Base-by-base conservation (phyloP, 176 grass and related monocot genomes). In the Hsuehochloa calcarea region DNA sequence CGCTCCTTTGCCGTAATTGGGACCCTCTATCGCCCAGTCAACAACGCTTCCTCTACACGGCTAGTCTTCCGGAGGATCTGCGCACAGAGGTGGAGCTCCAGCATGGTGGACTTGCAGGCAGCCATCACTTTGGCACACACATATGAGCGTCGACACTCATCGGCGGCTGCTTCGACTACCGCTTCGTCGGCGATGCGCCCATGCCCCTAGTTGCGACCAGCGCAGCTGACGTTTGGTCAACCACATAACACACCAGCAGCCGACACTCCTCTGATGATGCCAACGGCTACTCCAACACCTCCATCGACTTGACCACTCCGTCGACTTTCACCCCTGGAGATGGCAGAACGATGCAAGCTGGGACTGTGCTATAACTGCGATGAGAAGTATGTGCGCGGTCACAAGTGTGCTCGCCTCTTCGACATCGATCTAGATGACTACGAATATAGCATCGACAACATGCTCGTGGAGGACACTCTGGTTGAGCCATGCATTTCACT, bases 231-330 rank as follows among this genome's bases (percentile, higher is more conserved):
- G 29, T 1, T 5, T 5, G 26, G 5, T 16, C 27, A 6, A 15
- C 12, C 4, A 2, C 13, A 4, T 4, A 4, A 0, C 61, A 16
- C 13, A 38, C 3, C 16, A 37, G 5, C 15, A 19, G 0, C 1
- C 0, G 0, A 0, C n/a, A 7, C 22, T 11, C 8, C 16, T 6
- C 4, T n/a, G 6, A 4, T 2, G 3, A 9, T 6, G 2, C 16
- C 0, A 7, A 3, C 20, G 4, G 6, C 56, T 10, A 26, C n/a
- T 26, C 22, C 8, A 61, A 26, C 58, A 61, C 3, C 3, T 2
- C 15, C 15, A 17, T 25, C 23, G 0, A 62, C n/a, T n/a, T 10
- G 23, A 0, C 4, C 25, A 2, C 25, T 62, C 4, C 1, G 10
- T 10, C 3, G 10, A 7, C 3, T 61, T 7, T 22, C 8, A 17